Conservation (phyloP, 1,284 basidiomycete genomes). For the Ustilago trichophora region DNA sequence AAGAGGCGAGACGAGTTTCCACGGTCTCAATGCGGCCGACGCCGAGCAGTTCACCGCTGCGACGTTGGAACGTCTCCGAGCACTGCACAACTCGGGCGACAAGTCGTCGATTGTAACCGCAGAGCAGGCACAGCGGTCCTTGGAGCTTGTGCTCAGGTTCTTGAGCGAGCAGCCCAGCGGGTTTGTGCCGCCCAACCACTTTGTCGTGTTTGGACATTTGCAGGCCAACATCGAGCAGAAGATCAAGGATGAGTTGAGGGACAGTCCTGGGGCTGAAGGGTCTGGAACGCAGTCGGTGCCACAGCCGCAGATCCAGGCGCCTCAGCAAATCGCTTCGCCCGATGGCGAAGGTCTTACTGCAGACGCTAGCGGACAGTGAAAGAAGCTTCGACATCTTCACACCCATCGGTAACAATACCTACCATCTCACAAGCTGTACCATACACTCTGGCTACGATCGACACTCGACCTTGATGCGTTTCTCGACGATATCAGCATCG, state of each 20-base stretch:
- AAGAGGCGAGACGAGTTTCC: background rate
- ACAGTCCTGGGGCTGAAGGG: background rate
- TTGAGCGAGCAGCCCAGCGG: constrained; percentile 40
- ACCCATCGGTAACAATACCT: too few relatives aligned
- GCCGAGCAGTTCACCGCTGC: constrained; percentile 17
- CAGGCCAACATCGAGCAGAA: constrained; percentile 44
- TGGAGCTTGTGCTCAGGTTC: constrained; percentile 38
- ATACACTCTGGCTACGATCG: too few relatives aligned
- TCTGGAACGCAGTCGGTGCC: background rate
- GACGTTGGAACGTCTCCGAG: constrained; percentile 21
- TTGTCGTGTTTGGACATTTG: constrained; percentile 35
- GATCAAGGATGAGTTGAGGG: constrained; percentile 12
- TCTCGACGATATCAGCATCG: too few relatives aligned
- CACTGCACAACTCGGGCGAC: constrained; percentile 11
- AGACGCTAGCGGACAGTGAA: constrained; percentile 1
- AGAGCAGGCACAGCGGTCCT: constrained; percentile 34
- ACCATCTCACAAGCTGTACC: background rate
- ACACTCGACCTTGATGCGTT: too few relatives aligned
- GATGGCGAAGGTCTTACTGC: background rate
- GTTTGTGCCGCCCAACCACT: constrained; percentile 33
- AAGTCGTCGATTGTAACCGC: constrained; percentile 22
- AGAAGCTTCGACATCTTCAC: background rate
- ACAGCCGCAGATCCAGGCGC: too few relatives aligned
- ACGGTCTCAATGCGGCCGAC: background rate
- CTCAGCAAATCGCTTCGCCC: background rate